phyloP scores from a whole-genome alignment of 129 eudicot species.

The Helianthus tuberosus region DNA sequence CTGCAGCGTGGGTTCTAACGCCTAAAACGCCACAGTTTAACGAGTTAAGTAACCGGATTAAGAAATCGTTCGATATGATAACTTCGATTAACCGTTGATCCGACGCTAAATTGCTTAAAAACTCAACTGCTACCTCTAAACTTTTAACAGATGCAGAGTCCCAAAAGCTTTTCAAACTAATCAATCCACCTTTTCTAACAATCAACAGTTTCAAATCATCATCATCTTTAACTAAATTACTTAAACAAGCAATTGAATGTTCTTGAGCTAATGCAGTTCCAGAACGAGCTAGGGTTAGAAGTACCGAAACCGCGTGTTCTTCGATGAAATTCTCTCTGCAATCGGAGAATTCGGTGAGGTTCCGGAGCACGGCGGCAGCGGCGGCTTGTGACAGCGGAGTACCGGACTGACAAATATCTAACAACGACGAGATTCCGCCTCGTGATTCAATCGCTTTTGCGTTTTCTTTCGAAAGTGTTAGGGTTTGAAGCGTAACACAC shows the following conservation, averaged over 20 bases:
- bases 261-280: slow-evolving; percentile 70
- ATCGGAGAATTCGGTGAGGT: slow-evolving; percentile 47
- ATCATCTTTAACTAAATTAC: slow-evolving; percentile 48
- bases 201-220: slow-evolving; percentile 51
- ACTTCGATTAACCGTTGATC: slow-evolving; percentile 51
- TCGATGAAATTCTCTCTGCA: slow-evolving; percentile 48
- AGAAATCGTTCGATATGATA: slow-evolving; percentile 43
- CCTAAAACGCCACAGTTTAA: slow-evolving; percentile 56
- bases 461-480: slow-evolving; percentile 60
- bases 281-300: slow-evolving; percentile 48
- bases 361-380: slow-evolving; percentile 67
- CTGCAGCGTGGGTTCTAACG: slow-evolving; percentile 64
- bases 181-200: slow-evolving; percentile 61
- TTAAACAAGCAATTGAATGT: slow-evolving; percentile 68
- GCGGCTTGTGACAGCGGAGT: slow-evolving; percentile 62
- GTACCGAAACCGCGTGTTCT: slow-evolving; percentile 47
- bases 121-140: slow-evolving; percentile 55
- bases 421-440: slow-evolving; percentile 62
- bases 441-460: slow-evolving; percentile 63
- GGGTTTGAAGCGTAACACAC: slow-evolving; percentile 52
- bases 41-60: slow-evolving; percentile 34
- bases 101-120: slow-evolving; percentile 51
- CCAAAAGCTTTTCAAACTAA: slow-evolving; percentile 54
- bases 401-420: slow-evolving; percentile 64
- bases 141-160: slow-evolving; percentile 42